Evolutionary conservation across 768 basidiomycete genomes (phyloP), one percentile per base, ranked within the genome.

Genomic region (Mycena vulgaris): DNA sequence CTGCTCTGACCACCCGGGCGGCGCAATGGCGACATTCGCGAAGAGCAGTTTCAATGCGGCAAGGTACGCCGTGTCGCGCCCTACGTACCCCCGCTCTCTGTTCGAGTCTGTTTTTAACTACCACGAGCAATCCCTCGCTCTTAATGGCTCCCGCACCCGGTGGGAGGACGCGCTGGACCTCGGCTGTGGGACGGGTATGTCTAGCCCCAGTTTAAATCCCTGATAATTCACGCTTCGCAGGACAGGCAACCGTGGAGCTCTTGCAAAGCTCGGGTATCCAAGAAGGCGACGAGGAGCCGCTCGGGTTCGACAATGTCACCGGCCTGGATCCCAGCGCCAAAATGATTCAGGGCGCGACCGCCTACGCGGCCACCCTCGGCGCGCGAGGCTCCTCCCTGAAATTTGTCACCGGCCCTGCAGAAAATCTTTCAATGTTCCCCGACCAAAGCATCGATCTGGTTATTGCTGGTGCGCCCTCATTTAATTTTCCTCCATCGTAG

Each of bases 181-280:
- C 2, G 94, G 95, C 5, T 95, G 95, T 79, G 94, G 95, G 30
- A 93, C 95, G n/a, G 93, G 94, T 93, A 66, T 14, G 78, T 73
- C 28, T 16, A 10, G 7, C 14, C 45, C 13, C 21, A 53, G 16
- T 5, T 47, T 4, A 10, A 19, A 5, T n/a, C n/a, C 16, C 3
- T 6, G 25, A 37, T 25, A 39, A 52, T 21, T 25, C 6, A n/a
- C n/a, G n/a, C n/a, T 48, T 35, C 35, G 2, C 30, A 66, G 70
- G 72, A 27, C 72, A 73, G 42, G 72, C 72, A 3, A 70, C 72
- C 17, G 25, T 35, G 2, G 68, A 73, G 53, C 64, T 73, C 8
- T 28, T 73, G 23, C 6, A 28, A 10, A 45, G 42, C n/a, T 19
- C 42, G 23, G 3, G 13, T 13, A 25, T 52, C 25, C 31, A 52